A percentile compares a stretch with the other conserved stretches of the same genome.
phyloP scores from a whole-genome alignment of 768 basidiomycete species.

The Xerocomus potaroensis region DNA sequence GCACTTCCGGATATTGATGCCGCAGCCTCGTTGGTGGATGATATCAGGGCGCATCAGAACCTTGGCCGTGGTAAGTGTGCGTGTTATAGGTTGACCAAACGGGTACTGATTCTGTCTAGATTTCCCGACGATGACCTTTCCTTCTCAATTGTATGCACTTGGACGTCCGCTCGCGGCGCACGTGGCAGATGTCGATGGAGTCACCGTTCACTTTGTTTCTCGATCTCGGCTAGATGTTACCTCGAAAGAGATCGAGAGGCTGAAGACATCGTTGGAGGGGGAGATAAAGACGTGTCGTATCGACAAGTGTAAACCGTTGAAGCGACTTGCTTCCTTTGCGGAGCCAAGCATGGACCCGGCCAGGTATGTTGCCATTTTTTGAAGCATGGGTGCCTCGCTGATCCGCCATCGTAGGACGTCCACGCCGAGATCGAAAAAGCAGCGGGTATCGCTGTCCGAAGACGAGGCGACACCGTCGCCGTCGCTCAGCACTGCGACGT shows the following conservation, averaged over 20 bases:
- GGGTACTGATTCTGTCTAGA: constrained; percentile 17
- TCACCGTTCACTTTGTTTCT: constrained; percentile 8
- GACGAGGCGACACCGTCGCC: constrained; percentile 38
- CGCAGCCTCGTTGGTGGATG: constrained; percentile 14
- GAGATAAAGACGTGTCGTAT: constrained; percentile 38
- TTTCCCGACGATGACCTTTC: constrained; percentile 39
- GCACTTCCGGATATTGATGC: constrained; percentile 17
- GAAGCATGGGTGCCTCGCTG: not conserved
- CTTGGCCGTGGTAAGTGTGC: constrained; percentile 25
- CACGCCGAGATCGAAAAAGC: constrained; percentile 37
- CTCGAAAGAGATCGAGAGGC: constrained; percentile 31
- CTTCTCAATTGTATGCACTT: constrained; percentile 46
- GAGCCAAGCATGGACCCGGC: constrained; percentile 31
- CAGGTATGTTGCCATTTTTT: constrained; percentile 32
- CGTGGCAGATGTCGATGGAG: constrained; percentile 7
- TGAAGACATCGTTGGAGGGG: constrained; percentile 32
- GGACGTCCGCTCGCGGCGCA: constrained; percentile 31
- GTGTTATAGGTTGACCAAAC: not conserved
- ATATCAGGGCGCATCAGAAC: constrained; percentile 22
- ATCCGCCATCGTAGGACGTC: constrained; percentile 16
- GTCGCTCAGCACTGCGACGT: constrained; percentile 45
- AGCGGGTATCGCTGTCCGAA: constrained; percentile 38
- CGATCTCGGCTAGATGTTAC: constrained; percentile 22
- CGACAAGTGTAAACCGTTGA: constrained; percentile 41
- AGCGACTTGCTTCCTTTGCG: constrained; percentile 42